Evolutionary conservation across 106 monocot genomes (phyloP), one percentile per base, ranked within the genome.

Genomic region (Dendrobium catenatum): DNA sequence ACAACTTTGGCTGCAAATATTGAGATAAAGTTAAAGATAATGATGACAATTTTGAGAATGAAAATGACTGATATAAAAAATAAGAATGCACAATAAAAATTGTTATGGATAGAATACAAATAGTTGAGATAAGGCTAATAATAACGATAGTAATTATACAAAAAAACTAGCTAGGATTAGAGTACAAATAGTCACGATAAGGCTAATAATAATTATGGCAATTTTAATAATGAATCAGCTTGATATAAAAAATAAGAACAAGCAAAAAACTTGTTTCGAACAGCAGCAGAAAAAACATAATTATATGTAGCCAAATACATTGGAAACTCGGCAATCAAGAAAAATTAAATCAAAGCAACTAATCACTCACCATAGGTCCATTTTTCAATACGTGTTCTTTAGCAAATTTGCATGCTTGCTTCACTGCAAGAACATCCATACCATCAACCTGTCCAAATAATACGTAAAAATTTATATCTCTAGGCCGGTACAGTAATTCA

Each of bases 361-460:
- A 27, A 5, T 55, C 20, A 41, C 87, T 89, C 8, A 87, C 90
- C 72, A 90, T 87, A 20, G 90, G 90, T 66, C 89, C 89, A 79
- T 89, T 89, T 68, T 85, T 87, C n/a, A 89, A 73, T 80, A 76
- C 86, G 80, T 89, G 77, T 29, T 89, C 89, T 73, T 87, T 89
- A 64, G 90, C 90, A 81, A 90, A 90, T 72, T 80, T 85, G 79
- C 90, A 90, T 56, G 83, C 90, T 80, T 90, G 90, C 76, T 87
- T 90, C 79, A 90, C 87, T 75, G 90, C 90, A 55, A 87, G 58
- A 48, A 79, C 87, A 90, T 90, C 90, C 90, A 90, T 90, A 46
- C 90, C 90, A 85, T 90, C 90, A 75, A 86, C 83, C 83, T 82
- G 80, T 76, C 26, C 20, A 74, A 42, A 74, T 42, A 74, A 43